A percentile compares a stretch with the other conserved stretches of the same genome.
phyloP scores from a whole-genome alignment of 148 eudicot species.

The Persicaria tinctoria region DNA sequence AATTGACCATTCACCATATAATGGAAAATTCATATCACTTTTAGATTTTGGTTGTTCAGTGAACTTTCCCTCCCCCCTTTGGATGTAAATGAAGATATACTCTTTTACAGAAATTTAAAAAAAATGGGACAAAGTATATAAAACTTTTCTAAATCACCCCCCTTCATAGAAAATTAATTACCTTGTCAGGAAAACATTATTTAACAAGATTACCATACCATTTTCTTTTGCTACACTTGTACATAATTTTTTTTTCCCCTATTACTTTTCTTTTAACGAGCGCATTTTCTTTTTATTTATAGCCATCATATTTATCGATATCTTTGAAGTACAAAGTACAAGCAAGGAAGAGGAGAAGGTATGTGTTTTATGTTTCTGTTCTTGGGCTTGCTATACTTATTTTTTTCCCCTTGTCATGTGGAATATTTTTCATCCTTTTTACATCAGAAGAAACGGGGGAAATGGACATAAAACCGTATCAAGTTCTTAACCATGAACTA shows the following conservation, averaged over 20 bases:
- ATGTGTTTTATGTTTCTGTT: neutral
- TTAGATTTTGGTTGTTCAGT: neutral
- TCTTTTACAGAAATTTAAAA: neutral
- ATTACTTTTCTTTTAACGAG: neutral
- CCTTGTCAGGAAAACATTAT: neutral
- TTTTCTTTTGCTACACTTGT: neutral
- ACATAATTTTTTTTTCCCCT: neutral
- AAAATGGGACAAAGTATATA: neutral
- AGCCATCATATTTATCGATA: conserved; percentile 11
- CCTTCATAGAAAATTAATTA: neutral
- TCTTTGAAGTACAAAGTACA: conserved; percentile 14
- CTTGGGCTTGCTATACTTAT: neutral
- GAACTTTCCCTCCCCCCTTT: neutral
- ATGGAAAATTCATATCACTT: neutral
- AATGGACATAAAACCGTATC: neutral
- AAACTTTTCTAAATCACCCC: neutral
- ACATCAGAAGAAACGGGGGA: neutral
- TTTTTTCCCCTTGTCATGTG: neutral
- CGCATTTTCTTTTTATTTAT: neutral
- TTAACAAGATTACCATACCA: neutral
- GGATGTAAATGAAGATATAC: neutral
- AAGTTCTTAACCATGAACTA: neutral
- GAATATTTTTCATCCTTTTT: neutral
- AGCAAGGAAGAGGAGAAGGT: conserved; percentile 4
- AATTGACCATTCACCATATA: neutral